Evolutionary conservation across 805 yeast species (phyloP).

Genomic region (Suhomyces faveliae): DNA sequence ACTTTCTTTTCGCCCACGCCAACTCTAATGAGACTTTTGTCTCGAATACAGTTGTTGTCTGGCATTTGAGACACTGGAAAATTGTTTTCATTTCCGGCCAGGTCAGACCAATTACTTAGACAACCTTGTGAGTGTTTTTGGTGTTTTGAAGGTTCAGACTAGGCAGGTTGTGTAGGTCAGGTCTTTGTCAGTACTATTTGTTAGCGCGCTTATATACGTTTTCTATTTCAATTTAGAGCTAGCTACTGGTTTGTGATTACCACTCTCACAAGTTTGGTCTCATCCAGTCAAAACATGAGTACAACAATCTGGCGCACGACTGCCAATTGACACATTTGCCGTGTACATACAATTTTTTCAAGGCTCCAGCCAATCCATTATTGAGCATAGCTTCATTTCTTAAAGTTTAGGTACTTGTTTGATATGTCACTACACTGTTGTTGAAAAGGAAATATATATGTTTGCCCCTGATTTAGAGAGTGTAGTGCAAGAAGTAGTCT

Average conservation of each 20-base stretch:
- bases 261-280: background rate
- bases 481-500: background rate
- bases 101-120: constrained; percentile 2
- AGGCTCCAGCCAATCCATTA: background rate
- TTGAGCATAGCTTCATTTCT: background rate
- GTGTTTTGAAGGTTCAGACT: background rate
- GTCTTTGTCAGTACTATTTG: background rate
- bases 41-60: background rate
- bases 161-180: background rate
- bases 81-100: background rate
- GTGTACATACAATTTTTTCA: background rate
- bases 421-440: background rate
- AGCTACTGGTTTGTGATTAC: background rate
- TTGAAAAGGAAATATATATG: background rate
- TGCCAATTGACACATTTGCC: background rate
- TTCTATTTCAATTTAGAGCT: background rate
- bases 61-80: background rate
- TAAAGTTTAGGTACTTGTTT: background rate
- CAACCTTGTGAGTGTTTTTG: background rate
- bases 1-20: background rate
- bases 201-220: background rate
- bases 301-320: background rate
- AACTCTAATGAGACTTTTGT: background rate
- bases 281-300: background rate
- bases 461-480: background rate